Evolutionary conservation across 108 stramenopile genomes (phyloP).

Genomic region (Cyclotella sp.): DNA sequence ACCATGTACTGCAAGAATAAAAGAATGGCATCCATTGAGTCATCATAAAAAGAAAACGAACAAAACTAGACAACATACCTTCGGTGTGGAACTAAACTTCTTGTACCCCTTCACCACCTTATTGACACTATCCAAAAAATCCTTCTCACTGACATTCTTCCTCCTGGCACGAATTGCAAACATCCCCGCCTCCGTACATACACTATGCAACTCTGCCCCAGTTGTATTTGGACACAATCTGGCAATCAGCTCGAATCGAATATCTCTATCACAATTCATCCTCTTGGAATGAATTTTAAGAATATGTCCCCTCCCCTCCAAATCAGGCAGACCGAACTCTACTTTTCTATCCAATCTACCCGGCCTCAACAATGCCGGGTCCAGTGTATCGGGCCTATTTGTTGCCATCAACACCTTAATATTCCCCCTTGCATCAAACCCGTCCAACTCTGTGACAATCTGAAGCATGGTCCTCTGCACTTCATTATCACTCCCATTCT

Average conservation of each 20-base stretch:
- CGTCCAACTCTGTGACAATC: constrained; percentile 99
- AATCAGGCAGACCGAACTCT: constrained; percentile 98
- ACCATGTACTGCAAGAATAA: constrained; percentile 79
- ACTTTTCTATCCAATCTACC: constrained; percentile 99
- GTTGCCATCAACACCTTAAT: constrained; percentile 99
- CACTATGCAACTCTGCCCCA: constrained; percentile 94
- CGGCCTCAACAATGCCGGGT: constrained; percentile 98
- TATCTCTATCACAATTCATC: constrained; percentile 97
- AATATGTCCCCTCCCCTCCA: constrained; percentile 98
- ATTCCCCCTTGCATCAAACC: constrained; percentile 98
- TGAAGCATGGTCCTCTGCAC: constrained; percentile 99
- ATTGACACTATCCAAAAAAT: constrained; percentile 98
- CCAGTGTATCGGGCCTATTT: constrained; percentile 98
- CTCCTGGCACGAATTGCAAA: constrained; percentile 97
- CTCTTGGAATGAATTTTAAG: constrained; percentile 97
- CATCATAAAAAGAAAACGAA: background rate
- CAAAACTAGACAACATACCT: constrained; percentile 19
- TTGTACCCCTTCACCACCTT: constrained; percentile 99
- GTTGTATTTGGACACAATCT: constrained; percentile 97
- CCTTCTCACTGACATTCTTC: constrained; percentile 96
- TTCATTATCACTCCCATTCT: constrained; percentile 99
- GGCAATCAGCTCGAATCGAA: constrained; percentile 98
- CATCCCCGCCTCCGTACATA: constrained; percentile 98
- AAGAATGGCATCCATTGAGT: background rate
- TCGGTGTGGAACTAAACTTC: constrained; percentile 99